Conservation (phyloP, 768 basidiomycete species). For the Fibroporia radiculosa region DNA sequence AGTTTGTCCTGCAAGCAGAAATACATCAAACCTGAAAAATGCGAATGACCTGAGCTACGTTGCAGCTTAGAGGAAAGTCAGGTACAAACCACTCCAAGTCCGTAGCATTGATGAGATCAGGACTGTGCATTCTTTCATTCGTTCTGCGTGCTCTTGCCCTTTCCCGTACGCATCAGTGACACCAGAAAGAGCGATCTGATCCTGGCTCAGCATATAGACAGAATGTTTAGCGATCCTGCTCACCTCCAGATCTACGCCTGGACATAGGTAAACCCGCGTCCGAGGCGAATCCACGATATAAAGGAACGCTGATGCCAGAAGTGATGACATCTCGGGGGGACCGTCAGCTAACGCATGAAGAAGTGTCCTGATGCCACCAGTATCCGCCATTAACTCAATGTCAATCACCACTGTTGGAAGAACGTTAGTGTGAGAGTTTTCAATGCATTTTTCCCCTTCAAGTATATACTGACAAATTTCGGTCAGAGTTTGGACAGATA, state of each 20-base stretch:
- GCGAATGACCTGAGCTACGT: neutral
- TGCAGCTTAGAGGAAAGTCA: neutral
- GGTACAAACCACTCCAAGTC: slow-evolving; percentile 82
- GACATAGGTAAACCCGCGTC: slow-evolving; percentile 66
- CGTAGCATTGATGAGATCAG: slow-evolving; percentile 79
- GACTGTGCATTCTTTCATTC: slow-evolving; percentile 69
- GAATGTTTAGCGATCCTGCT: neutral
- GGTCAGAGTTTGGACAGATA: slow-evolving; percentile 79
- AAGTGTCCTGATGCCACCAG: slow-evolving; percentile 81
- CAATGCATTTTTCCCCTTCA: too few species aligned
- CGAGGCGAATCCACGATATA: slow-evolving; percentile 81
- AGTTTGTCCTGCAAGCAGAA: slow-evolving; percentile 86
- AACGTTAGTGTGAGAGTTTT: neutral
- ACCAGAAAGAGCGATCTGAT: slow-evolving; percentile 75
- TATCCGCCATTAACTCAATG: slow-evolving; percentile 68
- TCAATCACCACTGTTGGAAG: slow-evolving; percentile 64
- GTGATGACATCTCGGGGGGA: slow-evolving; percentile 70
- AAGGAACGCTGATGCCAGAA: slow-evolving; percentile 74
- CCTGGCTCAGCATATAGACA: neutral
- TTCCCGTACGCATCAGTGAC: slow-evolving; percentile 93
- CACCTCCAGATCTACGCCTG: slow-evolving; percentile 89
- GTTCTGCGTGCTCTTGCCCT: slow-evolving; percentile 67
- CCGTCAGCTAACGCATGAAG: slow-evolving; percentile 88
- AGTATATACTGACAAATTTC: slow-evolving; percentile 59
- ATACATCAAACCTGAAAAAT: slow-evolving; percentile 69